A percentile compares a stretch with the other conserved stretches of the same genome.
Evolutionary conservation across 2,329 filamentous ascomycete genomes (phyloP).

Genomic region (Pestalotiopsis sp.): DNA sequence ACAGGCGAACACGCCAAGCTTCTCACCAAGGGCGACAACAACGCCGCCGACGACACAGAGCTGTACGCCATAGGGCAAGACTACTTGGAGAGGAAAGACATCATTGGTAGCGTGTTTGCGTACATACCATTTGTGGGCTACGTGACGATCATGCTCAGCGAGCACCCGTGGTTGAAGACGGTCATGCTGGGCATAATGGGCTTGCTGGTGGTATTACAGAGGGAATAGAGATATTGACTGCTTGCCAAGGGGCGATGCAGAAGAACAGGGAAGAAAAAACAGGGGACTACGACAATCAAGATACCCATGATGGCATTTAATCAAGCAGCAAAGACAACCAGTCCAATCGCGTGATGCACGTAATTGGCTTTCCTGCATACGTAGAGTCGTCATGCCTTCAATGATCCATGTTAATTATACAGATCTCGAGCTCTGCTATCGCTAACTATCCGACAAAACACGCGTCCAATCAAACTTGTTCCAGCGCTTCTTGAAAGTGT

Average conservation of each 20-base stretch:
- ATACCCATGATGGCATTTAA: neutral
- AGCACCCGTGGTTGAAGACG: slow-evolving; percentile 97
- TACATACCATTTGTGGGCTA: slow-evolving; percentile 97
- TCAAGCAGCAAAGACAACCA: neutral
- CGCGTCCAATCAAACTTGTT: slow-evolving; percentile 88
- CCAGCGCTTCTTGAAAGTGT: slow-evolving; percentile 84
- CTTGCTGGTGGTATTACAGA: slow-evolving; percentile 85
- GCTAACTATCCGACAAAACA: slow-evolving; percentile 47
- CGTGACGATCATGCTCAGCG: slow-evolving; percentile 92
- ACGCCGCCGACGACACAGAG: slow-evolving; percentile 89
- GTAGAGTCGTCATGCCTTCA: too few relatives aligned
- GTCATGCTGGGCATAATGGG: slow-evolving; percentile 96
- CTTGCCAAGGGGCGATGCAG: neutral
- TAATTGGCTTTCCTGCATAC: neutral
- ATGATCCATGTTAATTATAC: too few relatives aligned
- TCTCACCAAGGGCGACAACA: slow-evolving; percentile 98
- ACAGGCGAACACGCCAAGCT: slow-evolving; percentile 67
- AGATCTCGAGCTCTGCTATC: neutral
- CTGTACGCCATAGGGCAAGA: slow-evolving; percentile 83
- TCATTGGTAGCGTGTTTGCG: slow-evolving; percentile 88
- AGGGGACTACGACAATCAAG: neutral
- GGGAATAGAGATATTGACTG: slow-evolving; percentile 64
- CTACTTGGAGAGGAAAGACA: slow-evolving; percentile 83
- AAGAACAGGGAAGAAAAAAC: neutral
- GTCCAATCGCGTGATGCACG: neutral